phyloP scores from a whole-genome alignment of 2,329 filamentous ascomycete genomes.

The Colletotrichum phormii region DNA sequence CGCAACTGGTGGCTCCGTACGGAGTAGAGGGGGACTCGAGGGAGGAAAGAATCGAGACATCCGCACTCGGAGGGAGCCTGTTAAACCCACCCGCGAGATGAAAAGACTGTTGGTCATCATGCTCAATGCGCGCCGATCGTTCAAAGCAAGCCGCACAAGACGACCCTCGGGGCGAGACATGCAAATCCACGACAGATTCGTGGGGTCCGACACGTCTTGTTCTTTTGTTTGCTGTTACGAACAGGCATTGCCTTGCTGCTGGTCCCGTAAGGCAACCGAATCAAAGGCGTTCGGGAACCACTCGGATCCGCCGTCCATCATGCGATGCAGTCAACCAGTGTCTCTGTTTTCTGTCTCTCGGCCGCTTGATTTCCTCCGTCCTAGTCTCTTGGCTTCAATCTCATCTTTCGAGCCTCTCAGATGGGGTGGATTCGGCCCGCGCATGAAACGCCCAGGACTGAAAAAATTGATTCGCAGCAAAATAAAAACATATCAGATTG shows the following conservation, averaged over 20 bases:
- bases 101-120: background rate
- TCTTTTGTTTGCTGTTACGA: background rate
- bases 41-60: background rate
- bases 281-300: background rate
- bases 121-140: slow-evolving; percentile 9
- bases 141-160: background rate
- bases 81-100: background rate
- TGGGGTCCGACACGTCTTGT: background rate
- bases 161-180: background rate
- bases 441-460: slow-evolving; percentile 15
- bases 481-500: slow-evolving; percentile 1
- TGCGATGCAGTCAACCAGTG: slow-evolving; percentile 4
- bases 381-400: background rate
- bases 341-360: background rate
- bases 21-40: background rate
- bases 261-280: background rate
- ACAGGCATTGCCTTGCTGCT: slow-evolving; percentile 13
- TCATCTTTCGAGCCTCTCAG: slow-evolving; percentile 15
- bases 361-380: background rate
- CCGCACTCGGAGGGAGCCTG: background rate
- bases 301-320: background rate
- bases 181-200: background rate
- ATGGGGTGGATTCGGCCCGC: slow-evolving; percentile 7
- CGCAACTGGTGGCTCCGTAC: background rate
- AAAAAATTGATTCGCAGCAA: slow-evolving; percentile 3